Evolutionary conservation across 2,329 filamentous ascomycete species (phyloP), one percentile per base, ranked within the genome.

Genomic region (Colletotrichum tabaci): DNA sequence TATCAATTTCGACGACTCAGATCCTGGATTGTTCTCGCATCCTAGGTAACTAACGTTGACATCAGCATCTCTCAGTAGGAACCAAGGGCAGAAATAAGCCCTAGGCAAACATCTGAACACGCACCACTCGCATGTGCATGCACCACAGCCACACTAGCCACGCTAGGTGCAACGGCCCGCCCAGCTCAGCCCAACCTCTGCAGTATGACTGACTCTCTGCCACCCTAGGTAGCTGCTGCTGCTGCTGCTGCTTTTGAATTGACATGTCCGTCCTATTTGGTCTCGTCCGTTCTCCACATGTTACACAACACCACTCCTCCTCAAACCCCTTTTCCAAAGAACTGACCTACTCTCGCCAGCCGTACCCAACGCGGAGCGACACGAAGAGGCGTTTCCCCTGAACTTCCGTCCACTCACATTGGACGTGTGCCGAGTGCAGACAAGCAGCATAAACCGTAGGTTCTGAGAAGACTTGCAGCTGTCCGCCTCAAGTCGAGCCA

Each of bases 101-200:
- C 44, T 61, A 62, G 60, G 60, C 60, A 62, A 62, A 52, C 35
- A 15, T 38, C 46, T 62, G 47, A 13, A 62, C 47, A 40, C 60
- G 60, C 46, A 62, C 35, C 46, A 50, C 13, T 50, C 46, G 10
- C 46, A n/a, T 12, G 12, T 40, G 18, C 46, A 52, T 62, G 60
- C 60, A 62, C 35, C 46, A 62, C 35, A 58, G 52, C 52, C 52
- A 47, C 44, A 58, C 38, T 49, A 38, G 35, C 35, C 8, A n/a
- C 26, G 10, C n/a, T 16, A 57, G 16, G 50, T 46, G 26, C 52
- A 65, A 55, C 49, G 23, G 50, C 50, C 35, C 50, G 50, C 30
- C 35, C 47, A 30, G 35, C 61, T 35, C 30, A 35, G 30, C 30
- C 30, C 61, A 47, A 30, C 53, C 21, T 35, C 53, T 30, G 35